phyloP scores from a whole-genome alignment of 1,284 basidiomycete genomes.

The Fomitiporia mediterranea region DNA sequence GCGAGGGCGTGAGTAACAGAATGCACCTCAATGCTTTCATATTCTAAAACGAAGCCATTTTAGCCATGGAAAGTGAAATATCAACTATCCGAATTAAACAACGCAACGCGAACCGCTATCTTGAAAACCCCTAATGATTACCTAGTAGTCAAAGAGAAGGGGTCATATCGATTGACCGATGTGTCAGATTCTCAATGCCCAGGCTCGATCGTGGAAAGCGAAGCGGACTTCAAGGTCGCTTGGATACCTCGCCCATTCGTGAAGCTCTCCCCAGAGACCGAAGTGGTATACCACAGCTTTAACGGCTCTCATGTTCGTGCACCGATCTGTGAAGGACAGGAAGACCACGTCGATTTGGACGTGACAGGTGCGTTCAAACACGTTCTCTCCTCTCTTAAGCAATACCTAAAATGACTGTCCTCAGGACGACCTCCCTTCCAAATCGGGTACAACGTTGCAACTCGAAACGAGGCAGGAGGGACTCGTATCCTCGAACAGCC shows the following conservation, averaged over 20 bases:
- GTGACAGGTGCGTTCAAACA: conserved; percentile 54
- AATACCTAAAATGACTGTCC: conserved; percentile 15
- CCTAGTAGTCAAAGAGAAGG: conserved; percentile 64
- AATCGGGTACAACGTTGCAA: conserved; percentile 77
- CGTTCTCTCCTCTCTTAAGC: neutral
- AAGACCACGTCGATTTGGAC: conserved; percentile 76
- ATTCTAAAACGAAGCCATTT: conserved; percentile 3
- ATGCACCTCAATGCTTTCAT: too few species aligned
- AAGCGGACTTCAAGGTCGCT: conserved; percentile 65
- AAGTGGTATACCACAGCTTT: conserved; percentile 49
- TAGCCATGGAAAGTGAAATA: conserved; percentile 88
- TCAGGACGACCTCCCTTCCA: conserved; percentile 84
- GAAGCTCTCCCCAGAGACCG: conserved; percentile 51
- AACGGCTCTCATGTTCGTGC: conserved; percentile 68
- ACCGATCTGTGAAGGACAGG: conserved; percentile 77
- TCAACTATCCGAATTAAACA: conserved; percentile 47
- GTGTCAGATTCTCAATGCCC: conserved; percentile 83
- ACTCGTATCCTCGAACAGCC: conserved; percentile 65
- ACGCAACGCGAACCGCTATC: conserved; percentile 39
- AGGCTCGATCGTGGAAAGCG: conserved; percentile 59
- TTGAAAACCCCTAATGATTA: conserved; percentile 67
- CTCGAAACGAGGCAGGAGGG: conserved; percentile 55
- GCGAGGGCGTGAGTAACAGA: conserved; percentile 63
- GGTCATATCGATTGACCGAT: conserved; percentile 71
- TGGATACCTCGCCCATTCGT: conserved; percentile 73